These are phyloP conservation scores for Quaeritorhiza haematococci DNA, from an alignment of 371 early-diverging fungal species.

Conservation along the genomic window DNA sequence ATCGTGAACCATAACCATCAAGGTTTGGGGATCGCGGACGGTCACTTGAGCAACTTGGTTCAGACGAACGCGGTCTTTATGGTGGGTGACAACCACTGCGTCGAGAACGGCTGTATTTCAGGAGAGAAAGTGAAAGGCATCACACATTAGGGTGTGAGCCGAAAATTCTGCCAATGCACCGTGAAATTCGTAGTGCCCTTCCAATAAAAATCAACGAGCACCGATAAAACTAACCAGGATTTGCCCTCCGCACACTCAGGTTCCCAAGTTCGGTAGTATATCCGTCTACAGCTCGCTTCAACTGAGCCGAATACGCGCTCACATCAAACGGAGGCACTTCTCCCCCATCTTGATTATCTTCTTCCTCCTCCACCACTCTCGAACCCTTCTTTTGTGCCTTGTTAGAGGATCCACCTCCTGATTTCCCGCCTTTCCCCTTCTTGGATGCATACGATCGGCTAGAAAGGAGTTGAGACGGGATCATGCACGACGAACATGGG, in stretches of 20 bases:
- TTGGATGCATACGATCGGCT: no score
- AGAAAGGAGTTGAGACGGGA: no score
- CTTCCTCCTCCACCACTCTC: constrained; percentile 19
- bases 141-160: constrained; percentile 1
- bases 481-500: no score
- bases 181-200: background rate
- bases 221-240: constrained; percentile 50
- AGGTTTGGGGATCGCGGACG: constrained; percentile 81
- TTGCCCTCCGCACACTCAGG: constrained; percentile 71
- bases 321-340: constrained; percentile 40
- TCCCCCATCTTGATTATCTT: constrained; percentile 16
- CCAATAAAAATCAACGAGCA: background rate
- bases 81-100: constrained; percentile 60
- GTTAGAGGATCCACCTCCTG: constrained; percentile 14
- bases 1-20: constrained; percentile 76
- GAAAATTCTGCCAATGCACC: background rate
- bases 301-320: constrained; percentile 36
- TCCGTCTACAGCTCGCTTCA: constrained; percentile 40
- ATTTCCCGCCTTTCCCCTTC: constrained; percentile 13
- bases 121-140: background rate
- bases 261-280: constrained; percentile 60
- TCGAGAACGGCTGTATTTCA: constrained; percentile 62
- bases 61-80: constrained; percentile 52
- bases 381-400: constrained; percentile 35
- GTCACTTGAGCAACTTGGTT: constrained; percentile 73